These are phyloP conservation scores for Leccinum incarnatum DNA, from an alignment of 768 basidiomycete genomes.

Conservation along the genomic window DNA sequence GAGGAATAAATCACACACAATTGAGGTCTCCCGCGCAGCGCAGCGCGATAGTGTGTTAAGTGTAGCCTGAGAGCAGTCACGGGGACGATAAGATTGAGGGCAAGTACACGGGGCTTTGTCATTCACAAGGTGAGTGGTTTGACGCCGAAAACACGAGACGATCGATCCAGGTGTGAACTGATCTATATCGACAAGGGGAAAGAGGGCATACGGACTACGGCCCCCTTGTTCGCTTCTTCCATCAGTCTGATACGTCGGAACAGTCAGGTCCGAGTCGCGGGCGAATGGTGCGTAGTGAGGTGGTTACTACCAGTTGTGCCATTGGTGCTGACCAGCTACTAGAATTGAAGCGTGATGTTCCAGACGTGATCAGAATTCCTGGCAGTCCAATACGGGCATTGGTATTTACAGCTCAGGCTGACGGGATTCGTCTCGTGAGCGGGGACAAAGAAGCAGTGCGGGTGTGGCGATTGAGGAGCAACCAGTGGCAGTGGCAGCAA, in stretches of 20 bases:
- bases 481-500: not conserved
- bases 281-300: slow-evolving; percentile 1
- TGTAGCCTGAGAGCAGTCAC: not conserved
- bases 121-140: not conserved
- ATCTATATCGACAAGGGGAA: too few relatives aligned
- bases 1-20: too few relatives aligned
- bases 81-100: slow-evolving; percentile 5
- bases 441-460: slow-evolving; percentile 11
- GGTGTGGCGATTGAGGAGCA: slow-evolving; percentile 2
- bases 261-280: not conserved
- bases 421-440: slow-evolving; percentile 7
- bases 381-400: slow-evolving; percentile 3
- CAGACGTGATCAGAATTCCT: not conserved
- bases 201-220: not conserved
- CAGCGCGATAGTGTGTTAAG: not conserved
- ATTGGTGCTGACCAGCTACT: not conserved
- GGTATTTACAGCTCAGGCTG: not conserved
- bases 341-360: not conserved
- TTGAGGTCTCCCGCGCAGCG: too few relatives aligned
- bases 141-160: slow-evolving; percentile 1
- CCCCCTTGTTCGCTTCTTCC: not conserved
- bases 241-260: not conserved
- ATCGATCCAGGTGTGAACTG: too few relatives aligned
- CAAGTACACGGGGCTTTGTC: not conserved
- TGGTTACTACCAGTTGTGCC: not conserved